Evolutionary conservation across 306 rosid species (phyloP).

Genomic region (Adenanthera pavonina): DNA sequence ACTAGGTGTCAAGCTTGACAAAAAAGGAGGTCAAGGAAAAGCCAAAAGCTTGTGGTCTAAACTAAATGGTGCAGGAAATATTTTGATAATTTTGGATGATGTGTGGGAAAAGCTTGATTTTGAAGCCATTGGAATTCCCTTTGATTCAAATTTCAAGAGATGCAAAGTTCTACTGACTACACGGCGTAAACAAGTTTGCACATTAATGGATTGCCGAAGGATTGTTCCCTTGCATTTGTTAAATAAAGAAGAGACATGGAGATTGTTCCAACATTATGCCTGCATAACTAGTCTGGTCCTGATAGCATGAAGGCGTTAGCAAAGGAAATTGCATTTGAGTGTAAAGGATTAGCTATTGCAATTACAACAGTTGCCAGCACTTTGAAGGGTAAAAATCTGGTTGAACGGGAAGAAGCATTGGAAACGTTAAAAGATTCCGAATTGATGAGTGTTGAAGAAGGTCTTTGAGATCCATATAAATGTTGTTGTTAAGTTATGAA

Average conservation of each 20-base stretch:
- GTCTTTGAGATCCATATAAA: too few species aligned
- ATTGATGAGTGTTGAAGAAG: too few species aligned
- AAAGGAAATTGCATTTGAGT: background rate
- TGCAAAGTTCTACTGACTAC: too few species aligned
- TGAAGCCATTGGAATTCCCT: too few species aligned
- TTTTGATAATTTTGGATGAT: too few species aligned
- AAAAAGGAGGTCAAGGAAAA: too few species aligned
- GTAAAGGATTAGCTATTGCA: slow-evolving; percentile 3
- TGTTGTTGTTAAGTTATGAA: background rate
- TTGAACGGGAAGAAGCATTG: background rate
- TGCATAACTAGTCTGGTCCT: too few species aligned
- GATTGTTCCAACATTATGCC: background rate
- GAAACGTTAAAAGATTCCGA: background rate
- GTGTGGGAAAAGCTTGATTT: too few species aligned
- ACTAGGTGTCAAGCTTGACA: background rate
- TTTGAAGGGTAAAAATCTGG: background rate
- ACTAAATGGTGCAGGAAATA: background rate
- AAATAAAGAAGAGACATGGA: background rate
- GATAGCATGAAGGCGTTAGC: background rate
- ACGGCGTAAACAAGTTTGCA: background rate
- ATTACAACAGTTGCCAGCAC: background rate
- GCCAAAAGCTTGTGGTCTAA: background rate
- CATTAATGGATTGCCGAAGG: background rate
- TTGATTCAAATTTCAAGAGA: too few species aligned
- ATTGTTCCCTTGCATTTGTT: background rate